phyloP scores from a whole-genome alignment of 768 basidiomycete species.

The Boletus coccyginus region DNA sequence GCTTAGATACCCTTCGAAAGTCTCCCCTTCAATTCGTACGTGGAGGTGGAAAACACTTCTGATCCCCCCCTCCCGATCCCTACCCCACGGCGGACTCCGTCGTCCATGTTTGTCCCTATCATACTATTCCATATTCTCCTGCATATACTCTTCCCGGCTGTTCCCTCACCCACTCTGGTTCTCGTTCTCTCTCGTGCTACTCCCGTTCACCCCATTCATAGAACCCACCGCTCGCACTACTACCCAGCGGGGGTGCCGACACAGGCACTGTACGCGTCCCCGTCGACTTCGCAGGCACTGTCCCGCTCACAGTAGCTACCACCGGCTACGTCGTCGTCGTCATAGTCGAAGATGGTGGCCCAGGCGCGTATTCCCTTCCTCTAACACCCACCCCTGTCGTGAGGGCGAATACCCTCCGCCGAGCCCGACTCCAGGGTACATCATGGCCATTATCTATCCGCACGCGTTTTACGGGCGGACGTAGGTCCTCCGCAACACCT shows the following conservation, averaged over 20 bases:
- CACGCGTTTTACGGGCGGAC: no score
- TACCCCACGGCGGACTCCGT: conserved; percentile 21
- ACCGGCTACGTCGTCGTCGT: conserved; percentile 1
- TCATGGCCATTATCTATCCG: no score
- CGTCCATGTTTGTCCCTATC: conserved; percentile 31
- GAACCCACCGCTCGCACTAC: conserved; percentile 20
- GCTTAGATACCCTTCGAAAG: no score
- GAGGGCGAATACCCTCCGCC: no score
- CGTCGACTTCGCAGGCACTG: conserved; percentile 1
- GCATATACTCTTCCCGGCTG: conserved; percentile 29
- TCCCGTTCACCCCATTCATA: conserved; percentile 28
- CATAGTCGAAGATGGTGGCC: conserved; percentile 19
- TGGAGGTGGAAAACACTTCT: no score
- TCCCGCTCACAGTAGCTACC: background rate
- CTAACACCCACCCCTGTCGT: no score
- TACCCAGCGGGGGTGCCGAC: conserved; percentile 24
- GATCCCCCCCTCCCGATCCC: background rate
- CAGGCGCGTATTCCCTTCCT: conserved; percentile 23
- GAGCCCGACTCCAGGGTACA: no score
- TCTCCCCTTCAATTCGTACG: no score
- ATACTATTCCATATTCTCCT: conserved; percentile 34
- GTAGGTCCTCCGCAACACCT: no score
- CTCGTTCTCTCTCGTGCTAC: background rate
- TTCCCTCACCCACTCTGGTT: conserved; percentile 21
- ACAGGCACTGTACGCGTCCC: conserved; percentile 21